Evolutionary conservation across 1,139 yeast species (phyloP), one percentile per base, ranked within the genome.

Genomic region (Pichia sp.): DNA sequence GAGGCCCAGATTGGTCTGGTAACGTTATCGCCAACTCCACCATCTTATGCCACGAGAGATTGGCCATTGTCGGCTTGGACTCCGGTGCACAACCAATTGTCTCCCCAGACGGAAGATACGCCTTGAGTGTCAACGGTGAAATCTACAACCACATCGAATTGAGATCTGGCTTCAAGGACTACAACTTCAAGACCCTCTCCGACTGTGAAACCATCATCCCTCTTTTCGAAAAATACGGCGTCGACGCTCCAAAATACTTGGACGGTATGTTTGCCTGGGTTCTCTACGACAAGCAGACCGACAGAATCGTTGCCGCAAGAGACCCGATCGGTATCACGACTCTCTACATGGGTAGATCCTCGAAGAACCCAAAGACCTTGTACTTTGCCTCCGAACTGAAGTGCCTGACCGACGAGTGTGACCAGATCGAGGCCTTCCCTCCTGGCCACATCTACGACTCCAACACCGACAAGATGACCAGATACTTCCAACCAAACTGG

Each of bases 1-100:
- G 99, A 75, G 99, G 99, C 66, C 99, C 99, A 63, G 99, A 93
- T 75, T 93, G 99, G 99, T 83, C 92, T 49, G 99, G 99, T 68
- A 91, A 90, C 83, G 72, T 81, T 62, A 76, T 81, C 62, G 83
- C 84, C 68, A 89, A 90, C 82, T 73, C 77, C 63, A 89, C 97
- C 54, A 85, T 87, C 61, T 75, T 93, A 65, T 84, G 88, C 65
- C 99, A 93, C 71, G 98, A 93, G 76, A 87, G 99, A 77, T 80
- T 93, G 70, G 96, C 98, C 64, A 92, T 93, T 69, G 96, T 89
- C 60, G 97, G 97, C 64, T 79, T 92, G 67, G 97, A 90, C 71
- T 79, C 97, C 48, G 99, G 99, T 70, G 97, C 99, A 61, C 99
- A 93, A 76, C 99, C 99, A 63, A 87, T 93, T 74, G 80, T 85